Evolutionary conservation across 1,284 basidiomycete species (phyloP), one percentile per base, ranked within the genome.

Genomic region (Sporisorium graminicola): DNA sequence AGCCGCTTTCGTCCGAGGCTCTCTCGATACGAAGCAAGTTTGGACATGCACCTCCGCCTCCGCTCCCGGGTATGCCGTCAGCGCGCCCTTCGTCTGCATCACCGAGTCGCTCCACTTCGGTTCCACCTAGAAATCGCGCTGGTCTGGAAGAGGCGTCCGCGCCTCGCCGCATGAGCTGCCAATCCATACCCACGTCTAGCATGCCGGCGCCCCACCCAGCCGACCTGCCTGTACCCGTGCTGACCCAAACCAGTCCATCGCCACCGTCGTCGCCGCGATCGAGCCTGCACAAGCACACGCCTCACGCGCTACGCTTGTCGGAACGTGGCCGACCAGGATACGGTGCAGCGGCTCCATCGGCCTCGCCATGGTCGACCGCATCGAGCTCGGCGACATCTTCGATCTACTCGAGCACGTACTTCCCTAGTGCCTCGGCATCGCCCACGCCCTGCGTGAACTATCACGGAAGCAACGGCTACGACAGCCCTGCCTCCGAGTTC

Each of bases 401-500:
- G 26, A 74, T 74, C 59, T 74, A 65, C 56, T 74, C 72, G 56
- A 74, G 72, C 60, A 66, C 72, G 13, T 74, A 74, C 37, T 74
- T 65, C 22, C 72, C 72, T 10, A 55, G 46, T 51, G 62, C 59
- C 12, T 51, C 64, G 14, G 31, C 59, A 4, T 59, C 64, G 18
- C 49, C 71, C 12, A 52, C 58, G 31, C 58, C 66, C 9, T 57
- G 58, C 44, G 44, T 57, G 24, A 58, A 63, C 59, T 74, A 65
- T 29, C 63, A 69, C 3, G 69, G 67, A 22, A 54, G 72, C 69
- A 80, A 67, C 51, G 82, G 78, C 20, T 78, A 80, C 55, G 82
- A 85, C 55, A 74, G 75, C 33, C 82, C 83, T 9, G 73, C 70
- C 3, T 72, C 67, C 5, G 83, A 83, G 29, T 79, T 83, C 63